phyloP scores from a whole-genome alignment of 192 early-diverging fungal species.

The Coemansia sp. region DNA sequence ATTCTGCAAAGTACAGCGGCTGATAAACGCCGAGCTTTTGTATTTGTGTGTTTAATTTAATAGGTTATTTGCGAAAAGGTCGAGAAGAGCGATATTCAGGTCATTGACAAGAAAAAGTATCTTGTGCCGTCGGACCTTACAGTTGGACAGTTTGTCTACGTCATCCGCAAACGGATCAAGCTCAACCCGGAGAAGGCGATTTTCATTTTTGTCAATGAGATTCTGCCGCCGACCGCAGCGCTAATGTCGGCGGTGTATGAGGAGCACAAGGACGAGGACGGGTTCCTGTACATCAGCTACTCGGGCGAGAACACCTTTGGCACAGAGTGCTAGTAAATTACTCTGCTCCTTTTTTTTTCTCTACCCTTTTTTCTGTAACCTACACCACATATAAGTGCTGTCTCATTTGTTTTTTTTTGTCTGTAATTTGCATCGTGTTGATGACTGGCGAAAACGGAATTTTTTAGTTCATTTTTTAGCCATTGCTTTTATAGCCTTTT shows the following conservation, averaged over 20 bases:
- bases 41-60: background rate
- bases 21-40: background rate
- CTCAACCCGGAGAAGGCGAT: slow-evolving; percentile 96
- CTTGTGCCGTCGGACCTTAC: slow-evolving; percentile 95
- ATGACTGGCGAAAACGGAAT: too few relatives aligned
- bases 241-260: slow-evolving; percentile 94
- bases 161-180: slow-evolving; percentile 96
- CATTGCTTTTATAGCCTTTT: too few relatives aligned
- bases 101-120: slow-evolving; percentile 99
- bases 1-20: background rate
- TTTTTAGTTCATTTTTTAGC: background rate
- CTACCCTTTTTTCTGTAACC: slow-evolving; percentile 9
- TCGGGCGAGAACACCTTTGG: slow-evolving; percentile 91
- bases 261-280: slow-evolving; percentile 98
- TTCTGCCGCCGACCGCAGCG: slow-evolving; percentile 91
- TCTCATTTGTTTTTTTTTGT: background rate
- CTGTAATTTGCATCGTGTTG: background rate
- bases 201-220: slow-evolving; percentile 98
- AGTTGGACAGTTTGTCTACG: slow-evolving; percentile 97
- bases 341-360: slow-evolving; percentile 3
- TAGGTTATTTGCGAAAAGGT: slow-evolving; percentile 91
- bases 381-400: slow-evolving; percentile 4
- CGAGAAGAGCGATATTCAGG: slow-evolving; percentile 94
- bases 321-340: background rate
- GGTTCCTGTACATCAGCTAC: slow-evolving; percentile 94